Base-by-base conservation (phyloP, 139 green algal species). In the Coelastrella sp. region DNA sequence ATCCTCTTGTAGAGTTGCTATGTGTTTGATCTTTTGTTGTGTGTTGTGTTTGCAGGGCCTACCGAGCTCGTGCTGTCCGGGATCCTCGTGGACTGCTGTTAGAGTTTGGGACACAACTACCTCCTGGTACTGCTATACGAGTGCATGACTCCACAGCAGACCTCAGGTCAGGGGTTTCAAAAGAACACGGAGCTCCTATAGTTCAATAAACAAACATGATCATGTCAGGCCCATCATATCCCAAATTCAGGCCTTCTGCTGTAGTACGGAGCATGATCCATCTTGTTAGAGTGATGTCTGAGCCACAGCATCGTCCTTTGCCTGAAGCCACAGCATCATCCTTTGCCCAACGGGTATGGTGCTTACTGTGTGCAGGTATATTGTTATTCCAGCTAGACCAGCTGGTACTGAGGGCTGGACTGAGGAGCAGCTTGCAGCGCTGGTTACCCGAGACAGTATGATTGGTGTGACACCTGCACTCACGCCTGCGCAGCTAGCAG, bases 101-200 rank as follows among this genome's bases (percentile, higher is more conserved):
- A 21, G 88, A 91, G 63, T 93, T 93, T 88, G 89, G 89, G 21
- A 89, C 84, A n/a, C 57, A 72, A 30, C 35, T 93, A 37, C 82
- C 64, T 11, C 38, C 63, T 8, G 82, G 74, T 35, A 59, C 63
- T 34, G 48, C 67, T 23, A 51, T 92, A 9, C 32, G 71, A 1
- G 89, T 92, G 40, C 86, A 90, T 57, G 89, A 92, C 86, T 85
- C 64, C 17, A 92, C 86, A 64, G 89, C 89, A 60, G 89, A 92
- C 79, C 79, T 79, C 45, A 74, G 78, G 78, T 84, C 19, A 43
- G 78, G 0, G 40, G 57, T 2, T 1, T n/a, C n/a, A n/a, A n/a
- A n/a, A n/a, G n/a, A n/a, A n/a, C n/a, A n/a, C n/a, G n/a, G n/a
- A n/a, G n/a, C n/a, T n/a, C n/a, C n/a, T n/a, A n/a, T n/a, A n/a